These are phyloP conservation scores for Sporothrix curviconia DNA, from an alignment of 2,329 filamentous ascomycete species.

Conservation along the genomic window DNA sequence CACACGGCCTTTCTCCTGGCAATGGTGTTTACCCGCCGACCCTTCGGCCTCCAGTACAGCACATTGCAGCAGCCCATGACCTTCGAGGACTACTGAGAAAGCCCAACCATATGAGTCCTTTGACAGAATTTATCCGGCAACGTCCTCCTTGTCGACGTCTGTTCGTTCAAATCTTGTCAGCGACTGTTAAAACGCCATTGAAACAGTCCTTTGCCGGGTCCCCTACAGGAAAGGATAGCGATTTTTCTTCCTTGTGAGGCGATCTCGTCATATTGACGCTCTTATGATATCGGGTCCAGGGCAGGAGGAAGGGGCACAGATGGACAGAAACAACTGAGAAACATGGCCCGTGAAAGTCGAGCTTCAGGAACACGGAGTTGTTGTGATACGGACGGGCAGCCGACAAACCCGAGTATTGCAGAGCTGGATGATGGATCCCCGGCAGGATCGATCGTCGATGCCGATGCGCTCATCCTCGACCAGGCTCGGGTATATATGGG, in stretches of 20 bases:
- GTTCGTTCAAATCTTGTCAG: not conserved
- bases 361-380: not conserved
- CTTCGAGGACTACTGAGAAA: no score
- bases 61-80: no score
- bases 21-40: not conserved
- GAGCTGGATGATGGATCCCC: not conserved
- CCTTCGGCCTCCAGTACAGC: no score
- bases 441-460: not conserved
- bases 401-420: no score
- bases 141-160: not conserved
- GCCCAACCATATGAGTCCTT: no score
- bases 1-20: not conserved
- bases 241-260: no score
- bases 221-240: no score
- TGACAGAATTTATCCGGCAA: conserved; percentile 6
- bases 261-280: no score
- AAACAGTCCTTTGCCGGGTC: conserved; percentile 1
- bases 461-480: not conserved
- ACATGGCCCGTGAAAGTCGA: not conserved
- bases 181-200: conserved; percentile 8
- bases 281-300: no score
- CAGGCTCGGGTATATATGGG: conserved; percentile 10
- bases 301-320: not conserved
- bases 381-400: no score
- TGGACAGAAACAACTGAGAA: not conserved